Percentiles rank a stretch among this genome's conserved stretches.
These are phyloP conservation scores for Sporisorium exsertum DNA, from an alignment of 1,284 basidiomycete genomes.

Conservation along the genomic window DNA sequence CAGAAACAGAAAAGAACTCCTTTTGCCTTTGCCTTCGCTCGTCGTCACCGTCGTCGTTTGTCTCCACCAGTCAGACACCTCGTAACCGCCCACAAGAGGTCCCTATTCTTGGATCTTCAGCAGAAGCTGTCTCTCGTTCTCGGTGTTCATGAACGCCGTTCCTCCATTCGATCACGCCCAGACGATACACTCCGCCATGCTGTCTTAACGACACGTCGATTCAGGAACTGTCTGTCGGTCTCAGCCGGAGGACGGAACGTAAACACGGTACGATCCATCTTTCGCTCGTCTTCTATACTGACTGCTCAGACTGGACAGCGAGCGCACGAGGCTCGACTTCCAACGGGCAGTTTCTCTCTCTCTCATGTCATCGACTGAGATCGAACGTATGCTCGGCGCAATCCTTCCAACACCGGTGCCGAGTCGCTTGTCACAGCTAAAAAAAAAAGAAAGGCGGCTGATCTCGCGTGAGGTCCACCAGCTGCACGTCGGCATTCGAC, in stretches of 20 bases:
- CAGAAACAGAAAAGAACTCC: background rate
- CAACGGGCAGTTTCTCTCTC: too few species aligned
- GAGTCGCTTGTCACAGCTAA: background rate
- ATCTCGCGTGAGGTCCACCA: background rate
- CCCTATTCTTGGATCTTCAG: background rate
- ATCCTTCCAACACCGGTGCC: background rate
- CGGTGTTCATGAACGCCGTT: background rate
- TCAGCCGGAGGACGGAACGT: too few species aligned
- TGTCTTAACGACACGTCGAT: too few species aligned
- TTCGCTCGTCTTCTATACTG: too few species aligned
- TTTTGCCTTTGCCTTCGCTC: background rate
- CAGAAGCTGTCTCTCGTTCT: too few species aligned
- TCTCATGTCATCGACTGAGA: too few species aligned
- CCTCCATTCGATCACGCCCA: background rate
- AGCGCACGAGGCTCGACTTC: too few species aligned
- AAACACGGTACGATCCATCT: too few species aligned
- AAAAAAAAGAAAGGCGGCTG: slow-evolving; percentile 1
- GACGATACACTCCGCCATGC: too few species aligned
- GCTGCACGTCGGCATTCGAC: slow-evolving; percentile 1
- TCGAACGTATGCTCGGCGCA: too few species aligned
- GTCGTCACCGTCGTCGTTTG: background rate
- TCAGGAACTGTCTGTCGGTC: too few species aligned
- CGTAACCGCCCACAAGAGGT: background rate
- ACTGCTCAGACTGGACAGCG: too few species aligned
- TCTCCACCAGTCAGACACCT: background rate